These are phyloP conservation scores for Lotus japonicus DNA, from an alignment of 306 rosid species.

Conservation along the genomic window DNA sequence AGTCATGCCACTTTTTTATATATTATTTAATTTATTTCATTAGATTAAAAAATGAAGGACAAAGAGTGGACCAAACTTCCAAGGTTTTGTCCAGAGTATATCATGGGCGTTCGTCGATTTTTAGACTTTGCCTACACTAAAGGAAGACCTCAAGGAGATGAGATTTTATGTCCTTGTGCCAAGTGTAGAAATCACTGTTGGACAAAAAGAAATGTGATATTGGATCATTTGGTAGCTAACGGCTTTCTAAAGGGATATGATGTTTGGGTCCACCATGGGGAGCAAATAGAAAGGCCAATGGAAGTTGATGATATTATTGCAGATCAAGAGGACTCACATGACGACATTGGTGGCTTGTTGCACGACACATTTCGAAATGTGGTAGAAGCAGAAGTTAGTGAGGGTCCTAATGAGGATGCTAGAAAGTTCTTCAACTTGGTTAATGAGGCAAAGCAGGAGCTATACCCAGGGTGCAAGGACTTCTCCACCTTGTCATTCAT, in stretches of 20 bases:
- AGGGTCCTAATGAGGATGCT: no score
- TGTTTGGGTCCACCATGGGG: not conserved
- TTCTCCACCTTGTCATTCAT: not conserved
- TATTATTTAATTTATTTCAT: no score
- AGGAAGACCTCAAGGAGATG: not conserved
- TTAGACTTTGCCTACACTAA: not conserved
- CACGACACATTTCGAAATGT: no score
- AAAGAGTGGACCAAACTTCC: no score
- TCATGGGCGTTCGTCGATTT: not conserved
- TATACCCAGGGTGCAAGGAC: not conserved
- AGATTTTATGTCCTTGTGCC: not conserved
- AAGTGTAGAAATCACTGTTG: not conserved
- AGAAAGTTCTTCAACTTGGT: no score
- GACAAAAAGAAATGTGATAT: not conserved
- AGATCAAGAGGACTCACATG: not conserved
- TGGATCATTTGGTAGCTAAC: not conserved
- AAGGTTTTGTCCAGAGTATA: no score
- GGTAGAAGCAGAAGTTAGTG: no score
- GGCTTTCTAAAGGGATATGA: no score
- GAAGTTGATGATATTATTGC: not conserved
- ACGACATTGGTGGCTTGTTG: no score
- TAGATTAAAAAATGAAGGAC: no score
- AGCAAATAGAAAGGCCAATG: not conserved
- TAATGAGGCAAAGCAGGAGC: no score
- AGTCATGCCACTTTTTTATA: no score